Evolutionary conservation across 2,329 filamentous ascomycete genomes (phyloP), one percentile per base, ranked within the genome.

Genomic region (Polychaeton citri): DNA sequence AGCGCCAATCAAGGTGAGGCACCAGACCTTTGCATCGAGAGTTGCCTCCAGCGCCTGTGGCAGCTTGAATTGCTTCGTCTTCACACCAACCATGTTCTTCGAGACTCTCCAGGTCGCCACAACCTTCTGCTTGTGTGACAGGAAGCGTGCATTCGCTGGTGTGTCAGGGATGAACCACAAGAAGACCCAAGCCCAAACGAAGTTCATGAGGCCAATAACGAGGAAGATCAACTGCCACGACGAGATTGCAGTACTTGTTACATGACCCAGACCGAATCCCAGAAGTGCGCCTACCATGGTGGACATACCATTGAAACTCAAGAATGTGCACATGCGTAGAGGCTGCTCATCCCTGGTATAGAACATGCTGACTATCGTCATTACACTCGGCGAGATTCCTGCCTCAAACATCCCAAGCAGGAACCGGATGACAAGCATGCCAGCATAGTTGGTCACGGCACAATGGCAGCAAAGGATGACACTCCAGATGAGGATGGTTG

Each of bases 401-500:
- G 60, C 62, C 44, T 75, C 72, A 2, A 75, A 52, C 3, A 72
- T 58, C 0, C 72, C 72, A 1, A 76, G 58, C 21, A 72, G 63
- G 31, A 70, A 61, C 16, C 66, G 59, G 34, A 68, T 52, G 0
- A 63, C 58, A 2, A 70, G 48, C 5, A 69, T 55, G 7, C 61
- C 59, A 1, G 56, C 56, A 43, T 59, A 65, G 34, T 57, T 58
- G 32, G 49, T 55, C 0, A 56, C 57, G 2, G 53, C 59, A n/a
- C 55, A 51, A 36, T 62, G 59, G 7, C 55, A 50, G 37, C 57
- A 50, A 19, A 60, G 50, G n/a, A 64, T 43, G 0, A 52, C 44
- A 16, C 56, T 57, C 66, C 67, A 70, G 26, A 60, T 35, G 12
- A 61, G 43, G 6, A 60, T 58, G 52, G 58, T 60, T 13, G 33